These are phyloP conservation scores for Trichophaea hybrida DNA, from an alignment of 2,329 filamentous ascomycete genomes.

Conservation along the genomic window DNA sequence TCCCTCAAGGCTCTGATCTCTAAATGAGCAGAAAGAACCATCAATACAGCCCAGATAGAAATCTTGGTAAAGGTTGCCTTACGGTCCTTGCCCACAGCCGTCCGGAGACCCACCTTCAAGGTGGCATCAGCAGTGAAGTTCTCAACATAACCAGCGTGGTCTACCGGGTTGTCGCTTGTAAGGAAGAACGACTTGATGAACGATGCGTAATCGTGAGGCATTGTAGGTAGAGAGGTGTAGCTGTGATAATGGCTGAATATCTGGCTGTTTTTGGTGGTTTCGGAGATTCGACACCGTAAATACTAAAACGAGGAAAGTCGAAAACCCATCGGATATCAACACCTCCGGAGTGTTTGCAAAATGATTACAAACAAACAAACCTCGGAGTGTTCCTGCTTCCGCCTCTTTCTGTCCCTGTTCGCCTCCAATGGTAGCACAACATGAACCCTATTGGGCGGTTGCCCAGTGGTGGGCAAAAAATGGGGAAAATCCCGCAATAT, in stretches of 20 bases:
- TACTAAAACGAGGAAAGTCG: neutral
- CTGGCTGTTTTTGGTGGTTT: neutral
- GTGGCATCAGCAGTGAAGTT: conserved; percentile 5
- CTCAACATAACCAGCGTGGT: neutral
- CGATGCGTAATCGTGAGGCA: conserved; percentile 1
- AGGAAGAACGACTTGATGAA: conserved; percentile 2
- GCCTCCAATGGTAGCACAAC: no score
- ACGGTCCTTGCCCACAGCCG: neutral
- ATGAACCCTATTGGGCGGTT: no score
- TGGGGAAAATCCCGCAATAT: no score
- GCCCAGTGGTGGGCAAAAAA: no score
- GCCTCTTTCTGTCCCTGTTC: no score
- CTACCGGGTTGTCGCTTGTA: neutral
- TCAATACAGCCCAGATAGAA: neutral
- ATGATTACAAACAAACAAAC: no score
- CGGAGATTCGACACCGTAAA: neutral
- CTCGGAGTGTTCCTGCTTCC: no score
- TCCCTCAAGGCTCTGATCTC: conserved; percentile 28
- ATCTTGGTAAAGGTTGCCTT: neutral
- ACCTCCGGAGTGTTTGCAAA: no score
- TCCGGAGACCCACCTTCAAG: conserved; percentile 1
- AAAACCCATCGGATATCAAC: neutral
- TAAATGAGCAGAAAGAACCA: conserved; percentile 5
- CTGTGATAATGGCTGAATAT: neutral
- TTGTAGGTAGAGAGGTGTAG: neutral